These are phyloP conservation scores for Diaporthe longicolla DNA, from an alignment of 2,329 filamentous ascomycete genomes.

Conservation along the genomic window DNA sequence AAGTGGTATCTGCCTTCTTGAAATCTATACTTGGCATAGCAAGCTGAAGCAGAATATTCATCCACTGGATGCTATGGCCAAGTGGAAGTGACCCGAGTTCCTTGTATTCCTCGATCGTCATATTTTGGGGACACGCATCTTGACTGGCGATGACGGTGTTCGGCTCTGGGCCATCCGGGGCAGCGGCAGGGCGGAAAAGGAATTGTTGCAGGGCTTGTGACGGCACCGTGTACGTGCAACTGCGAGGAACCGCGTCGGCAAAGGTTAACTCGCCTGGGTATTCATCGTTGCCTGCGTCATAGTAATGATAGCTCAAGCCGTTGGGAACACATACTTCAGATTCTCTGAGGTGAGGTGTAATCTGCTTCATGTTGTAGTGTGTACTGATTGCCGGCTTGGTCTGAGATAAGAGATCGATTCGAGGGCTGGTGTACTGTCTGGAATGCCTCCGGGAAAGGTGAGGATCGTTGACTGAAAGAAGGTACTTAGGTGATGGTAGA, in stretches of 20 bases:
- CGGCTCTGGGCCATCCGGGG: constrained; percentile 47
- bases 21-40: constrained; percentile 63
- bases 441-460: background rate
- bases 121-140: constrained; percentile 58
- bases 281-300: constrained; percentile 47
- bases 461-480: background rate
- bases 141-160: constrained; percentile 69
- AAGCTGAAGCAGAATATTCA: constrained; percentile 68
- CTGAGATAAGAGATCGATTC: constrained; percentile 53
- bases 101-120: constrained; percentile 69
- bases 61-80: constrained; percentile 66
- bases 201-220: constrained; percentile 55
- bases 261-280: background rate
- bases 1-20: constrained; percentile 61
- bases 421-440: background rate
- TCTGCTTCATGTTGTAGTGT: constrained; percentile 49
- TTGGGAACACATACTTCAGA: constrained; percentile 61
- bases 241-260: constrained; percentile 46
- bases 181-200: constrained; percentile 50
- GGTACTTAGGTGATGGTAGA: background rate
- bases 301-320: constrained; percentile 57
- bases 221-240: constrained; percentile 56
- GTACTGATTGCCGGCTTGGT: constrained; percentile 54
- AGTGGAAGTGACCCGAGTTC: constrained; percentile 63
- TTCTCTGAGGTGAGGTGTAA: constrained; percentile 47